Conservation (phyloP, 1,139 yeast species). For the Hyphopichia khmerensis region DNA sequence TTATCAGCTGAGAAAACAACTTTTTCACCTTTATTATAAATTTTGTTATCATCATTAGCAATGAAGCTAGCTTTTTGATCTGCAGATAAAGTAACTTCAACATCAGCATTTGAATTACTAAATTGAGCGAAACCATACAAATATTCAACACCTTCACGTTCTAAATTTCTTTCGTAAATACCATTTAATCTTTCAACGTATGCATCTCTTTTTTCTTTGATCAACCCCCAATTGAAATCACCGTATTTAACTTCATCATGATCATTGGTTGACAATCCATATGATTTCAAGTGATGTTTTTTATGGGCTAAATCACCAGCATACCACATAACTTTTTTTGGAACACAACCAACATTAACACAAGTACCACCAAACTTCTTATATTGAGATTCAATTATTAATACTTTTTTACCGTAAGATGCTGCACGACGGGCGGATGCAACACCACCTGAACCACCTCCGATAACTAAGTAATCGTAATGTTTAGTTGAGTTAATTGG, state of each 20-base stretch:
- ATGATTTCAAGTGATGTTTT: conserved; percentile 70
- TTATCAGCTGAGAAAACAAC: conserved; percentile 76
- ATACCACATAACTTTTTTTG: conserved; percentile 98
- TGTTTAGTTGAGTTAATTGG: conserved; percentile 50
- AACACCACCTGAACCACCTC: conserved; percentile 99
- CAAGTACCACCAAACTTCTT: conserved; percentile 90
- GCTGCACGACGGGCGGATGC: conserved; percentile 98
- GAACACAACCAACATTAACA: conserved; percentile 99
- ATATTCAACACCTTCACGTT: conserved; percentile 84
- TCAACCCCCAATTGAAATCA: conserved; percentile 73
- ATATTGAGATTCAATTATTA: conserved; percentile 73
- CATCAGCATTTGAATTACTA: conserved; percentile 59
- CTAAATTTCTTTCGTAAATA: conserved; percentile 83
- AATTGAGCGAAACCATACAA: conserved; percentile 88
- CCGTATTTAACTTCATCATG: conserved; percentile 49
- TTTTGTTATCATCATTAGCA: conserved; percentile 18
- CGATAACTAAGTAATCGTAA: conserved; percentile 90
- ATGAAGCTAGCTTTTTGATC: conserved; percentile 42
- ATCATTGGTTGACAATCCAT: conserved; percentile 70
- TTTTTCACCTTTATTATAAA: conserved; percentile 46
- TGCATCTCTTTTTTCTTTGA: conserved; percentile 89
- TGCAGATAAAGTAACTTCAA: conserved; percentile 62
- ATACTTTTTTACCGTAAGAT: conserved; percentile 83
- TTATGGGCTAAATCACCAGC: conserved; percentile 86
- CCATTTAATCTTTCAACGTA: conserved; percentile 86